Evolutionary conservation across 129 eudicot species (phyloP).

Genomic region (Silybum marianum): DNA sequence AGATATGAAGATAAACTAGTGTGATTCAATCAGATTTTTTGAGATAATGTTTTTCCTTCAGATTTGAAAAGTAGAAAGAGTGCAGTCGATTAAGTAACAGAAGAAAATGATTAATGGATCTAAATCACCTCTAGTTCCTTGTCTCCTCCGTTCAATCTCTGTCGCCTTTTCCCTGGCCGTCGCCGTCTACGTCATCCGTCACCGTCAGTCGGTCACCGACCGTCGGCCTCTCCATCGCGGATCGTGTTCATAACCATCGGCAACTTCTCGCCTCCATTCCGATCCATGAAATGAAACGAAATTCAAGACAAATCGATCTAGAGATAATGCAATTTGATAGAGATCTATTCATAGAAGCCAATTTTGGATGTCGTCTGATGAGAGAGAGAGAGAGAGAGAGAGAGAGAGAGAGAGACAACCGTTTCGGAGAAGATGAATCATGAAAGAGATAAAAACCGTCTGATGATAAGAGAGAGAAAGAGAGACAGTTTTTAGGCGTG

Average conservation of each 20-base stretch:
- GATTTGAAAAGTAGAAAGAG: neutral
- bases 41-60: no score
- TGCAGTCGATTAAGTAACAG: neutral
- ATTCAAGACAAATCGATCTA: neutral
- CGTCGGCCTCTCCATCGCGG: neutral
- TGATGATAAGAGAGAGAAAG: neutral
- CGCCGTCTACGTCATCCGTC: neutral
- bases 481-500: neutral
- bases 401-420: neutral
- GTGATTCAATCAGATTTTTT: neutral
- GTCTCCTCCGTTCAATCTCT: neutral
- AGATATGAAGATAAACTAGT: neutral
- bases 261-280: neutral
- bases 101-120: neutral
- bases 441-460: neutral
- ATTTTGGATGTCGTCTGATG: neutral
- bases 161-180: neutral
- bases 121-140: neutral
- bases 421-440: neutral
- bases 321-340: neutral
- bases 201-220: neutral
- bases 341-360: neutral
- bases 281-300: neutral
- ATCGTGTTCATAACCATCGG: neutral
- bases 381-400: neutral